Evolutionary conservation across 108 stramenopile species (phyloP).

Genomic region (Nannochloropsis oceanica): DNA sequence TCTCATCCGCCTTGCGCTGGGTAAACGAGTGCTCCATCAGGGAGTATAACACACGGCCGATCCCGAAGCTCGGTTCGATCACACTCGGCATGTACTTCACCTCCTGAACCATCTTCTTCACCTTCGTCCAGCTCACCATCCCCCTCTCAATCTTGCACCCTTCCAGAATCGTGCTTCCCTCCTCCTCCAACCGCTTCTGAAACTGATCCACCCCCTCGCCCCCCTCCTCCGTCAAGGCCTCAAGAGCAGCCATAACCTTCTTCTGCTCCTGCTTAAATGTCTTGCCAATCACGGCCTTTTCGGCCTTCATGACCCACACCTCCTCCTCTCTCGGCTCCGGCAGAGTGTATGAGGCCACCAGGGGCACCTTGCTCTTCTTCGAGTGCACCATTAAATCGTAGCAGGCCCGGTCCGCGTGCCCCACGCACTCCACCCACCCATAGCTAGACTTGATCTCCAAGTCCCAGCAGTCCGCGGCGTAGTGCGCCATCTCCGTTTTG

Average conservation of each 20-base stretch:
- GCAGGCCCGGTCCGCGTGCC: conserved; percentile 97
- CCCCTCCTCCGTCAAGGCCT: conserved; percentile 74
- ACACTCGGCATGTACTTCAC: conserved; percentile 93
- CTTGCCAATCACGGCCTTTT: conserved; percentile 65
- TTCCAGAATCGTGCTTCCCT: conserved; percentile 68
- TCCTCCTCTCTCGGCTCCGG: conserved; percentile 54
- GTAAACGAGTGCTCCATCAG: conserved; percentile 97
- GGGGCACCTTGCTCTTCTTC: conserved; percentile 79
- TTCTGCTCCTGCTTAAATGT: conserved; percentile 80
- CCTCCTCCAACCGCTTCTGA: conserved; percentile 60
- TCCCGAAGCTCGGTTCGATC: conserved; percentile 98
- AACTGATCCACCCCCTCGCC: conserved; percentile 60
- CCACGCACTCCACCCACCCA: conserved; percentile 99
- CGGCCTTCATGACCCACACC: conserved; percentile 66
- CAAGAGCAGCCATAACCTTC: conserved; percentile 70
- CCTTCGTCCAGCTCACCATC: conserved; percentile 74
- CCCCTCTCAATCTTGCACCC: conserved; percentile 65
- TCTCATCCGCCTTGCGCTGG: conserved; percentile 74
- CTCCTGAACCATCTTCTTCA: conserved; percentile 71
- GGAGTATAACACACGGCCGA: conserved; percentile 95
- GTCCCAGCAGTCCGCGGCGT: conserved; percentile 99
- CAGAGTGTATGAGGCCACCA: conserved; percentile 75
- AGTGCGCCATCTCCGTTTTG: conserved; percentile 99
- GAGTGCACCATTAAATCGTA: conserved; percentile 88
- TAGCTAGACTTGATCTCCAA: conserved; percentile 89